phyloP scores from a whole-genome alignment of 2,329 filamentous ascomycete genomes.

The Cytospora paraplurivora region DNA sequence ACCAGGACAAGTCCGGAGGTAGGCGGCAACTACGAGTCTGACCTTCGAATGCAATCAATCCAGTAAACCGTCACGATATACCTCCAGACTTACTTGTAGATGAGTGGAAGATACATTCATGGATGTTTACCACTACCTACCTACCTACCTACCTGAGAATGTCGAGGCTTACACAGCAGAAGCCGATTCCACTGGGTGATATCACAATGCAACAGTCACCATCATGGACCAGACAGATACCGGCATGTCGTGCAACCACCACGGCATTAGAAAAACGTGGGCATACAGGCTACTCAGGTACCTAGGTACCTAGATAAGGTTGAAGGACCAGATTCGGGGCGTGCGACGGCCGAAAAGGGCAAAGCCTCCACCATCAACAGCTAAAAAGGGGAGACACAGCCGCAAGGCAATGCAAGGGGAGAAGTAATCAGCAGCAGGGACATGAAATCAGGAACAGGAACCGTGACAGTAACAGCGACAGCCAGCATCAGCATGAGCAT shows the following conservation, averaged over 20 bases:
- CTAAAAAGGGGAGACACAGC: constrained; percentile 12
- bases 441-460: not conserved
- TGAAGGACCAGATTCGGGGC: constrained; percentile 11
- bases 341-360: constrained; percentile 14
- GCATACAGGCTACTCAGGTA: not conserved
- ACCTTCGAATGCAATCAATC: no score
- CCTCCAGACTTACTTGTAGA: no score
- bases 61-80: no score
- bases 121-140: no score
- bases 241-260: constrained; percentile 17
- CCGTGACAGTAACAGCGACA: constrained; percentile 9
- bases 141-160: not conserved
- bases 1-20: no score
- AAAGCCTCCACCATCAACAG: constrained; percentile 3
- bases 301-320: not conserved
- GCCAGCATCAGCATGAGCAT: not conserved
- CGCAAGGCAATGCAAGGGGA: constrained; percentile 17
- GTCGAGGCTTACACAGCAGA: not conserved
- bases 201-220: not conserved
- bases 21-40: no score
- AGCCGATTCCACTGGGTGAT: not conserved
- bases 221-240: constrained; percentile 4
- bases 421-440: not conserved
- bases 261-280: constrained; percentile 21
- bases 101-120: no score